Conservation (phyloP, 2,329 filamentous ascomycete species). For the Xylariaceae sp. region DNA sequence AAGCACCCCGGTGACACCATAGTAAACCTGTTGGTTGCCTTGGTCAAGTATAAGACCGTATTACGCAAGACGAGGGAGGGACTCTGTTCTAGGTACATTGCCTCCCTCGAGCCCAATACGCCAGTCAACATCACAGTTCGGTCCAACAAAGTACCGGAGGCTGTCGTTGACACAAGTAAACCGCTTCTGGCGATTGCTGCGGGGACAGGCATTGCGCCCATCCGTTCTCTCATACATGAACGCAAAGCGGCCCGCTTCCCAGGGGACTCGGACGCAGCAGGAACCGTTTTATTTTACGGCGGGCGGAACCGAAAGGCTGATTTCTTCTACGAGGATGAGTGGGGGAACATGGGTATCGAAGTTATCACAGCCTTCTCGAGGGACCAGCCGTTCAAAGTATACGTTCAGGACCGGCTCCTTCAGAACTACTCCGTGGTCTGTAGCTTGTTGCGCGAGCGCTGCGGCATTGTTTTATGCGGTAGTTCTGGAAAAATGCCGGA, state of each 20-base stretch:
- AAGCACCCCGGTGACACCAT: conserved; percentile 33
- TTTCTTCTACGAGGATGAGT: conserved; percentile 77
- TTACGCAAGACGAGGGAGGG: conserved; percentile 79
- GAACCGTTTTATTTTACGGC: conserved; percentile 68
- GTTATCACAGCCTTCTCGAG: conserved; percentile 65
- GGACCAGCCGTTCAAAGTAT: conserved; percentile 54
- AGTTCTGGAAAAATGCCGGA: conserved; percentile 54
- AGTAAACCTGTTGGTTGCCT: conserved; percentile 72
- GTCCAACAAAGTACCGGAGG: conserved; percentile 34
- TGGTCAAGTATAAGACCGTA: conserved; percentile 87
- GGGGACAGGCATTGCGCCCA: conserved; percentile 80
- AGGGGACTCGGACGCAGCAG: neutral
- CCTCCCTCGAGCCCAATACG: conserved; percentile 54
- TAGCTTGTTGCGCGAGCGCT: conserved; percentile 34
- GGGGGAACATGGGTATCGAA: conserved; percentile 49
- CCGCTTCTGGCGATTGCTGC: conserved; percentile 76
- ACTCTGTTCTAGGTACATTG: conserved; percentile 83
- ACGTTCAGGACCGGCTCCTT: conserved; percentile 51
- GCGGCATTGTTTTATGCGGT: conserved; percentile 50
- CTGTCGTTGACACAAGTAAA: conserved; percentile 16
- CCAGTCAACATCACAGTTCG: conserved; percentile 55
- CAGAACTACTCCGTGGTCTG: conserved; percentile 37
- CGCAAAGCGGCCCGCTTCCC: conserved; percentile 39
- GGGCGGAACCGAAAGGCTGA: conserved; percentile 70
- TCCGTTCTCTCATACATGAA: conserved; percentile 75